Evolutionary conservation across 2,329 filamentous ascomycete species (phyloP).

Genomic region (Colletotrichum tabaci): DNA sequence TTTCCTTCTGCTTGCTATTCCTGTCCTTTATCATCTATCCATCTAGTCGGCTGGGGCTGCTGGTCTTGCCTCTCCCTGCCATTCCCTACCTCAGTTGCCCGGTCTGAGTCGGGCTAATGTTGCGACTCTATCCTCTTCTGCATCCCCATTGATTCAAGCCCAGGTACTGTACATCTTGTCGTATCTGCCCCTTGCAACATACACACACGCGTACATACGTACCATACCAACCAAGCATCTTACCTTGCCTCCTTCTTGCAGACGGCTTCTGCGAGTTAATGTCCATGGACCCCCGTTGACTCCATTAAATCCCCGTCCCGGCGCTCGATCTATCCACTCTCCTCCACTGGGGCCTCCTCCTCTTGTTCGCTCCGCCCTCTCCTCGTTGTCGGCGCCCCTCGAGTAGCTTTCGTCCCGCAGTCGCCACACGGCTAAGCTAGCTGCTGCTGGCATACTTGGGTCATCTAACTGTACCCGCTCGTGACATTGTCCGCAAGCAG

Average conservation of each 20-base stretch:
- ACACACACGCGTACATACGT: constrained; percentile 15
- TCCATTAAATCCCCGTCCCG: constrained; percentile 32
- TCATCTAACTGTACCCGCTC: constrained; percentile 41
- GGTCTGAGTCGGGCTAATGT: constrained; percentile 31
- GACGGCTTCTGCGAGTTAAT: constrained; percentile 33
- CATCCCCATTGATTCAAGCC: constrained; percentile 2
- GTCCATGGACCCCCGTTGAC: constrained; percentile 31
- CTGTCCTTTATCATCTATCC: constrained; percentile 7
- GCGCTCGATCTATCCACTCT: constrained; percentile 26
- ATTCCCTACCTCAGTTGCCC: constrained; percentile 9
- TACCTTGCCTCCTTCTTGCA: constrained; percentile 35
- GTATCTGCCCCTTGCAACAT: constrained; percentile 1
- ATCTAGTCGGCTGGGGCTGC: background rate
- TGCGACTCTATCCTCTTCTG: constrained; percentile 17
- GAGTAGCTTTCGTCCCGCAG: constrained; percentile 33
- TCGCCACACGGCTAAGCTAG: constrained; percentile 34
- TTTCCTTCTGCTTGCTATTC: constrained; percentile 1
- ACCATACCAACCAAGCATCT: constrained; percentile 33
- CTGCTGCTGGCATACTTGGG: constrained; percentile 35
- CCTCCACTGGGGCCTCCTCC: constrained; percentile 21
- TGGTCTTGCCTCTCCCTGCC: constrained; percentile 9
- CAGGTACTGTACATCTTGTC: constrained; percentile 9
- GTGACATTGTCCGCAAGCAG: constrained; percentile 45
- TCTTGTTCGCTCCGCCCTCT: constrained; percentile 19
- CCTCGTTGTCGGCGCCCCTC: constrained; percentile 22